phyloP scores from a whole-genome alignment of 176 grass and related monocot species.

The Oryza australiensis region DNA sequence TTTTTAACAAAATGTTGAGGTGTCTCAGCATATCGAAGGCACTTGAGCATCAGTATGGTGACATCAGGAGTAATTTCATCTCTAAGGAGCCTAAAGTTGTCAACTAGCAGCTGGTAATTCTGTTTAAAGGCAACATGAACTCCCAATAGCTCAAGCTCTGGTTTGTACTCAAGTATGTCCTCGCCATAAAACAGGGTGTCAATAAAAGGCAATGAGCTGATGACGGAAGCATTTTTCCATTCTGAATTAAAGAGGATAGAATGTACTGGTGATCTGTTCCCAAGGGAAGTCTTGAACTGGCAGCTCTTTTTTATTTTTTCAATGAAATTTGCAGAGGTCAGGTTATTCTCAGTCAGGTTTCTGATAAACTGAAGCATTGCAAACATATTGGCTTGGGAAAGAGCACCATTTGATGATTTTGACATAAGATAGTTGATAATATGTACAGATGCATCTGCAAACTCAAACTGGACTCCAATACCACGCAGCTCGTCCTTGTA shows the following conservation, averaged over 20 bases:
- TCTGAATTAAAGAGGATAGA: conserved; percentile 43
- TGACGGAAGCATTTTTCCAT: conserved; percentile 21
- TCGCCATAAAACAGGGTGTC: conserved; percentile 45
- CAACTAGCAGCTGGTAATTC: conserved; percentile 43
- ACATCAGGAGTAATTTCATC: conserved; percentile 28
- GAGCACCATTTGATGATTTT: not conserved
- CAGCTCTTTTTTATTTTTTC: conserved; percentile 13
- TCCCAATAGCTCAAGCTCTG: conserved; percentile 50
- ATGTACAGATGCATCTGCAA: too few species aligned
- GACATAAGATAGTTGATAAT: not conserved
- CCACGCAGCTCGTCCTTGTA: too few species aligned
- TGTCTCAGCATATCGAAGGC: conserved; percentile 9
- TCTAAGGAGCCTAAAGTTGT: conserved; percentile 37
- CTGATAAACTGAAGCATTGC: conserved; percentile 50
- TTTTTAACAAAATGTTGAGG: conserved; percentile 5
- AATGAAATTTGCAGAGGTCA: conserved; percentile 27
- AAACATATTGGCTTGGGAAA: conserved; percentile 25
- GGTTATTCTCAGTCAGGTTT: conserved; percentile 9
- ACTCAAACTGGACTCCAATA: too few species aligned
- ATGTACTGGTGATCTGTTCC: conserved; percentile 23
- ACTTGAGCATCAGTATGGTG: conserved; percentile 41
- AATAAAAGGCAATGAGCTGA: conserved; percentile 50
- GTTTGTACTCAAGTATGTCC: conserved; percentile 38
- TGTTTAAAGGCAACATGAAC: conserved; percentile 41
- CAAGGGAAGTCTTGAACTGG: conserved; percentile 48